Evolutionary conservation across 345 rosid genomes (phyloP).

Genomic region (Diplotaxis tenuifolia): DNA sequence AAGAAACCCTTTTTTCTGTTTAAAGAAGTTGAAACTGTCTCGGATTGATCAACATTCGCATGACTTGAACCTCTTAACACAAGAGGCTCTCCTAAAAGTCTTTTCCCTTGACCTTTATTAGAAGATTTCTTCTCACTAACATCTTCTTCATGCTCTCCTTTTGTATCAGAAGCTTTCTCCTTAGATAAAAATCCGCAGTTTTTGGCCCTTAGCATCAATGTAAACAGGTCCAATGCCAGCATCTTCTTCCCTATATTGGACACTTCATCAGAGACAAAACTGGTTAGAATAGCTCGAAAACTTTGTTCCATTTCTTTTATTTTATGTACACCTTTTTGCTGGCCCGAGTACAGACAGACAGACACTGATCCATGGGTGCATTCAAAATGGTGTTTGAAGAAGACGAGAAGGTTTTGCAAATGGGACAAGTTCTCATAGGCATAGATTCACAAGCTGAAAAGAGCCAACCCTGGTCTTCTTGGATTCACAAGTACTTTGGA

Average conservation of each 20-base stretch:
- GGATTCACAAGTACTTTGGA: conserved; percentile 63
- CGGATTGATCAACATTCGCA: conserved; percentile 39
- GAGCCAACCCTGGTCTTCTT: conserved; percentile 52
- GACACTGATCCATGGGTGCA: conserved; percentile 98
- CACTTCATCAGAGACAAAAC: conserved; percentile 41
- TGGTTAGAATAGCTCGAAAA: conserved; percentile 45
- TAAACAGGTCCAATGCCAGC: conserved; percentile 74
- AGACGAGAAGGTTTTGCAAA: conserved; percentile 94
- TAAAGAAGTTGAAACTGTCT: conserved; percentile 39
- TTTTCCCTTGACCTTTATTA: conserved; percentile 43
- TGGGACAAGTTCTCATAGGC: conserved; percentile 79
- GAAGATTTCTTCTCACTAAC: conserved; percentile 38
- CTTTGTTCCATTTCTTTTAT: conserved; percentile 35
- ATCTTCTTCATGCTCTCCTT: conserved; percentile 14
- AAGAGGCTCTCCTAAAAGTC: conserved; percentile 34
- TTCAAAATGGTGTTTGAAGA: conserved; percentile 96
- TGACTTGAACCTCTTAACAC: conserved; percentile 40
- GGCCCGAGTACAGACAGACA: conserved; percentile 64
- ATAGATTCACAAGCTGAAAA: conserved; percentile 43
- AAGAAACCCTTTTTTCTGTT: conserved; percentile 24
- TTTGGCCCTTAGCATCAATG: conserved; percentile 81
- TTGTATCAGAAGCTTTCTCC: conserved; percentile 41
- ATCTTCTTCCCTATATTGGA: conserved; percentile 41
- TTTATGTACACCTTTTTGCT: conserved; percentile 47
- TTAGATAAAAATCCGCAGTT: conserved; percentile 81